Conservation (phyloP, 495 filamentous ascomycete species). For the Trichocladium uniseriatum region DNA sequence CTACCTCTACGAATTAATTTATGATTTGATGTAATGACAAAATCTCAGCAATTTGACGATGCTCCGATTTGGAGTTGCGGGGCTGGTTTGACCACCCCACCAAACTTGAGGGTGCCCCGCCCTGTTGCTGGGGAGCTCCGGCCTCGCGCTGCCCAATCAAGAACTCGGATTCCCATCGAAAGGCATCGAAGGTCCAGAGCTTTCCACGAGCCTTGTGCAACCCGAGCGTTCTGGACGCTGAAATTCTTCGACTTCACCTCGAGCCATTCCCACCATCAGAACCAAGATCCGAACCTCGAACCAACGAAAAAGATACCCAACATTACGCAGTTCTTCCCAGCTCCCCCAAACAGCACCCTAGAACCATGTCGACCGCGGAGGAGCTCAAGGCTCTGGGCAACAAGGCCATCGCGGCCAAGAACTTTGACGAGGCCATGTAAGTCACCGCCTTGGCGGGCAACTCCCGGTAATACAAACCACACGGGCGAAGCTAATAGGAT, state of each 20-base stretch:
- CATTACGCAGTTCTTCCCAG: neutral
- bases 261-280: neutral
- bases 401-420: slow-evolving; percentile 93
- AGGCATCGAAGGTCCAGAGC: slow-evolving; percentile 29
- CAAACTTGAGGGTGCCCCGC: slow-evolving; percentile 8
- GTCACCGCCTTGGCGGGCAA: slow-evolving; percentile 25
- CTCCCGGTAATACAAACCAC: neutral
- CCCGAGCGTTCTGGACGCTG: neutral
- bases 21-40: too few species aligned
- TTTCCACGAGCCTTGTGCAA: slow-evolving; percentile 18
- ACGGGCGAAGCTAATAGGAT: neutral
- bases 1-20: too few species aligned
- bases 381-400: slow-evolving; percentile 92
- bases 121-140: slow-evolving; percentile 18
- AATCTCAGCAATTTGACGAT: neutral
- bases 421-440: slow-evolving; percentile 93
- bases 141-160: slow-evolving; percentile 13
- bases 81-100: slow-evolving; percentile 4
- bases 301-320: slow-evolving; percentile 1
- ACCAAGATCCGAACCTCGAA: neutral
- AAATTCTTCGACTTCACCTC: slow-evolving; percentile 10
- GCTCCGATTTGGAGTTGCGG: slow-evolving; percentile 9
- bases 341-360: neutral
- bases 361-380: slow-evolving; percentile 42
- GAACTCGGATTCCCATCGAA: slow-evolving; percentile 21